A percentile compares a stretch with the other conserved stretches of the same genome.
These are phyloP conservation scores for Rubroboletus satanas DNA, from an alignment of 768 basidiomycete genomes.

Conservation along the genomic window DNA sequence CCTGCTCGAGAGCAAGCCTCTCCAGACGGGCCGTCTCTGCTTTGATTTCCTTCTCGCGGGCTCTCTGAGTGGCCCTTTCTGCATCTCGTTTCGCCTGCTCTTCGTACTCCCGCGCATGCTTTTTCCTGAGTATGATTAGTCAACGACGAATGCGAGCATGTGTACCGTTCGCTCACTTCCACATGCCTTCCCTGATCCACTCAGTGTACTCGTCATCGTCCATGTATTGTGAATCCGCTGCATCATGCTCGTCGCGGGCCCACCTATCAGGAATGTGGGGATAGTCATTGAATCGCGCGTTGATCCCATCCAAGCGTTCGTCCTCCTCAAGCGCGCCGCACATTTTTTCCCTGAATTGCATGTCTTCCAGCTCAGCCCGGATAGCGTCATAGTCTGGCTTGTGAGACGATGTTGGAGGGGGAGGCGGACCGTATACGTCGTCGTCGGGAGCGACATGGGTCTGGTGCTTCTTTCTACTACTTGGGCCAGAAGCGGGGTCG, in stretches of 20 bases:
- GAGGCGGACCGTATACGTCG: conserved; percentile 23
- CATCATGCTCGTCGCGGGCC: conserved; percentile 42
- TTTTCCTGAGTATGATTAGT: conserved; percentile 44
- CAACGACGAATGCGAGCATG: neutral
- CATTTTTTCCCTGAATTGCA: conserved; percentile 68
- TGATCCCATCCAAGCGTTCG: conserved; percentile 58
- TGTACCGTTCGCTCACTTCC: conserved; percentile 47
- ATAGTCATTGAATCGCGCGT: conserved; percentile 63
- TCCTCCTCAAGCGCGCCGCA: conserved; percentile 71
- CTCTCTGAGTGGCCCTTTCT: conserved; percentile 47
- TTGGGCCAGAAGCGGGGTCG: neutral
- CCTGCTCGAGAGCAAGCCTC: conserved; percentile 50
- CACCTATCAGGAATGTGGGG: conserved; percentile 73
- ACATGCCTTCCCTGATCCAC: conserved; percentile 86
- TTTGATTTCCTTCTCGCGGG: conserved; percentile 50
- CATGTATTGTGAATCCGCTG: conserved; percentile 48
- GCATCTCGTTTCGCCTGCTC: conserved; percentile 57
- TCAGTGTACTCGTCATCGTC: conserved; percentile 86
- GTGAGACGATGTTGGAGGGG: conserved; percentile 22
- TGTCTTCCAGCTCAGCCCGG: conserved; percentile 56
- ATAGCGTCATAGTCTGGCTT: conserved; percentile 47
- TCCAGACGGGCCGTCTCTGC: conserved; percentile 52
- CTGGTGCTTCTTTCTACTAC: neutral
- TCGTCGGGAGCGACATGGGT: neutral
- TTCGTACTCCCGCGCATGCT: conserved; percentile 62